These are phyloP conservation scores for Oryza punctata DNA, from an alignment of 176 grass and related monocot species.

Conservation along the genomic window DNA sequence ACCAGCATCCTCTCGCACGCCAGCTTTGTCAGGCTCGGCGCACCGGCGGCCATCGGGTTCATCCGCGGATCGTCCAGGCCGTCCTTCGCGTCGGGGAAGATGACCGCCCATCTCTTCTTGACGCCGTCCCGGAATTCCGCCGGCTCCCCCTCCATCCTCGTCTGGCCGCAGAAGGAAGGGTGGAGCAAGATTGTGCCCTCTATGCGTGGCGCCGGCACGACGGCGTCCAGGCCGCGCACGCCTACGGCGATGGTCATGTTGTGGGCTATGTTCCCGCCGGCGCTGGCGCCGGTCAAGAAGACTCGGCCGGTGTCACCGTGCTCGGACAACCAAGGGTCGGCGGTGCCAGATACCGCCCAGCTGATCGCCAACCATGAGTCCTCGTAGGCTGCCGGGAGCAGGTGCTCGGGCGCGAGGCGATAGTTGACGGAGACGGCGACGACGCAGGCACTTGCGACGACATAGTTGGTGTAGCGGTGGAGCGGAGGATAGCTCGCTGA, in stretches of 20 bases:
- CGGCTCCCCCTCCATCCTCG: background rate
- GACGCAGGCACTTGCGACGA: conserved; percentile 38
- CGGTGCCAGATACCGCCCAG: conserved; percentile 42
- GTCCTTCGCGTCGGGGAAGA: conserved; percentile 29
- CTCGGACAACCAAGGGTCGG: conserved; percentile 48
- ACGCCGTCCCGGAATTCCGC: background rate
- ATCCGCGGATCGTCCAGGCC: conserved; percentile 55
- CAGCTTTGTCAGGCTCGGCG: conserved; percentile 30
- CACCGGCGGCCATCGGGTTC: conserved; percentile 54
- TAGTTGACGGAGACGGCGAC: conserved; percentile 62
- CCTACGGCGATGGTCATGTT: conserved; percentile 42
- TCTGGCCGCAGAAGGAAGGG: conserved; percentile 36
- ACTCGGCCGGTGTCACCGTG: conserved; percentile 57
- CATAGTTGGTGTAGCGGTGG: conserved; percentile 50
- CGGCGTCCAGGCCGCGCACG: background rate
- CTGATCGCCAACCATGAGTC: conserved; percentile 56
- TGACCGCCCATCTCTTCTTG: conserved; percentile 37
- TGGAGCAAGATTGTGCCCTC: conserved; percentile 40
- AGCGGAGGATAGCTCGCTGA: conserved; percentile 17
- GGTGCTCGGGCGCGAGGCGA: conserved; percentile 70
- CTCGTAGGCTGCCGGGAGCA: conserved; percentile 53
- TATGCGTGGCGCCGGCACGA: background rate
- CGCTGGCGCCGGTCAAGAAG: conserved; percentile 65
- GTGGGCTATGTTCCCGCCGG: conserved; percentile 65
- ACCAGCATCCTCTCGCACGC: conserved; percentile 34